A percentile compares a stretch with the other conserved stretches of the same genome.
phyloP scores from a whole-genome alignment of 2,329 filamentous ascomycete species.

The Paraphoma chrysanthemicola region DNA sequence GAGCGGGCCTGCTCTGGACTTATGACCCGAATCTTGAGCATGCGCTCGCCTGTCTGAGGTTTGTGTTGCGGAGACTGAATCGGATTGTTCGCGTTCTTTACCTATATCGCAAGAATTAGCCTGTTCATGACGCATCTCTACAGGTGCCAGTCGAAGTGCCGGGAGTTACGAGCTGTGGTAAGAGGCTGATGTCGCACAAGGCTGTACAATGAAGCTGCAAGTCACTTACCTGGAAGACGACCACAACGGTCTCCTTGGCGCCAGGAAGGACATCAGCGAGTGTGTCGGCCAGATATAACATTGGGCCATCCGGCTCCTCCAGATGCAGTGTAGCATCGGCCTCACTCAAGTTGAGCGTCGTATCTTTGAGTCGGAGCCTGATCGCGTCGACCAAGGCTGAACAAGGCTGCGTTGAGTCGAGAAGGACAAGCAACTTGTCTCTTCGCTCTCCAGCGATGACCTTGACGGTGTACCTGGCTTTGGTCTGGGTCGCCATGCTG shows the following conservation, averaged over 20 bases:
- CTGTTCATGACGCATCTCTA: too few relatives aligned
- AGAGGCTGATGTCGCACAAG: too few relatives aligned
- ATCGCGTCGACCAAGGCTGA: conserved; percentile 7
- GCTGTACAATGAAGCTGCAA: too few relatives aligned
- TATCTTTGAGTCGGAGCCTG: neutral
- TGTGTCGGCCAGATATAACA: conserved; percentile 33
- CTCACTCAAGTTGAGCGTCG: neutral
- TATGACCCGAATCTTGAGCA: conserved; percentile 31
- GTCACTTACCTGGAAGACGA: conserved; percentile 11
- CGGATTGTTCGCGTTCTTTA: neutral
- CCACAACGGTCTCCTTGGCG: conserved; percentile 30
- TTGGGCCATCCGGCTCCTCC: conserved; percentile 27
- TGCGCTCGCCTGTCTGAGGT: neutral
- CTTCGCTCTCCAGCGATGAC: conserved; percentile 1
- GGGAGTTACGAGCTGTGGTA: neutral
- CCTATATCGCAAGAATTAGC: neutral
- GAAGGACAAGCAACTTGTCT: conserved; percentile 6
- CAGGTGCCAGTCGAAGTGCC: too few relatives aligned
- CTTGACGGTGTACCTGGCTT: conserved; percentile 8
- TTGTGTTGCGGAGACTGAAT: neutral
- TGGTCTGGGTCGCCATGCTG: conserved; percentile 2
- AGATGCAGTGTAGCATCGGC: conserved; percentile 25
- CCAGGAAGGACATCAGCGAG: conserved; percentile 30
- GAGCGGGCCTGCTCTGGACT: conserved; percentile 28
- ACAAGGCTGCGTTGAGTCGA: conserved; percentile 4